Percentiles rank a stretch among this genome's conserved stretches.
These are phyloP conservation scores for Mucor piriformis DNA, from an alignment of 371 early-diverging fungal species.

Conservation along the genomic window DNA sequence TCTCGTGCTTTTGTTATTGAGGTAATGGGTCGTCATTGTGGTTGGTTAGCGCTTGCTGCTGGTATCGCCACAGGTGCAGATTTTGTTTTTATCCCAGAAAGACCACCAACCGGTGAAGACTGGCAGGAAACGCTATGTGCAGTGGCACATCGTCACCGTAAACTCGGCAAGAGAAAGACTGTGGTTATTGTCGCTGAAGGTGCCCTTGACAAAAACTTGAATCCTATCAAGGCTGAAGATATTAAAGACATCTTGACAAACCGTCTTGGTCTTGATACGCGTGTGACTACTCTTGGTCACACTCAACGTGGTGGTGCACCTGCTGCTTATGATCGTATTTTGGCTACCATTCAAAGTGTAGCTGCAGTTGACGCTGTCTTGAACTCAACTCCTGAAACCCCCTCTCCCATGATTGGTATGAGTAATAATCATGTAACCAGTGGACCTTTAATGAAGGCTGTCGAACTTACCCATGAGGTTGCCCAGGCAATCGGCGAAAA, in stretches of 20 bases:
- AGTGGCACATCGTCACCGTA: slow-evolving; percentile 72
- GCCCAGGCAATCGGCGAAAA: slow-evolving; percentile 80
- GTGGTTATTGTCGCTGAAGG: slow-evolving; percentile 98
- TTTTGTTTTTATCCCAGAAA: slow-evolving; percentile 98
- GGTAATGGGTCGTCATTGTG: slow-evolving; percentile 99
- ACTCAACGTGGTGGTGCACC: slow-evolving; percentile 99
- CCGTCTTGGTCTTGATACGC: slow-evolving; percentile 85
- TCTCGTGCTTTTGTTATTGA: slow-evolving; percentile 98
- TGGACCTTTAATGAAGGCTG: slow-evolving; percentile 90
- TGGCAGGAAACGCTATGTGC: slow-evolving; percentile 89
- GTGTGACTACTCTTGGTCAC: slow-evolving; percentile 97
- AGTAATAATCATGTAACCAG: slow-evolving; percentile 83
- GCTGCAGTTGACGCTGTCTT: slow-evolving; percentile 95
- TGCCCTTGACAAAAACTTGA: slow-evolving; percentile 89
- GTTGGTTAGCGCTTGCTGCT: slow-evolving; percentile 99
- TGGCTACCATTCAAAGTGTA: slow-evolving; percentile 94
- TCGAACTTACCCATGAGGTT: slow-evolving; percentile 90
- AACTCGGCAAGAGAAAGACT: slow-evolving; percentile 88
- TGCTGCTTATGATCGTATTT: slow-evolving; percentile 91
- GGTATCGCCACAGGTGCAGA: slow-evolving; percentile 88
- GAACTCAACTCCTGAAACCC: slow-evolving; percentile 80
- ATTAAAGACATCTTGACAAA: slow-evolving; percentile 83
- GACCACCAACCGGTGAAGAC: slow-evolving; percentile 81
- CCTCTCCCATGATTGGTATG: slow-evolving; percentile 94
- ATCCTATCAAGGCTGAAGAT: slow-evolving; percentile 87